Conservation (phyloP, 164 flowering plant species). For the Cinnamomum micranthum region DNA sequence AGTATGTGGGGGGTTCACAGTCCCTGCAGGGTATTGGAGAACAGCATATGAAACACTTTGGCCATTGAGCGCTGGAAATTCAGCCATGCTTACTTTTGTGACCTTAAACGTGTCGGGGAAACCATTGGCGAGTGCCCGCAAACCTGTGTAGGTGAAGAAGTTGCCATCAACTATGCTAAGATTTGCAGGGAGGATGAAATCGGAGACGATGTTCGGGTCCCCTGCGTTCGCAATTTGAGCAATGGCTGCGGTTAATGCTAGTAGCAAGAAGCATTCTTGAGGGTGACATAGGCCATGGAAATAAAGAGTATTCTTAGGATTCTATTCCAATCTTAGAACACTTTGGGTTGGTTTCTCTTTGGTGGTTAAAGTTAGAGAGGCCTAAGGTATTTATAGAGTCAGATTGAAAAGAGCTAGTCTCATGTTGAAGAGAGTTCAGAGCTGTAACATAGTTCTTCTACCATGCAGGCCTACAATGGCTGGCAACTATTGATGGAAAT, state of each 20-base stretch:
- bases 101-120: slow-evolving; percentile 10
- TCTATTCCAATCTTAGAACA: not conserved
- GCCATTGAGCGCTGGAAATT: slow-evolving; percentile 8
- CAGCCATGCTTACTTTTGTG: slow-evolving; percentile 20
- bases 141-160: slow-evolving; percentile 23
- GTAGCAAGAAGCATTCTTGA: not conserved
- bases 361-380: not conserved
- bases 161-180: not conserved
- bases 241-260: slow-evolving; percentile 4
- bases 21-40: slow-evolving; percentile 15
- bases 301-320: not conserved
- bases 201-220: slow-evolving; percentile 16
- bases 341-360: not conserved
- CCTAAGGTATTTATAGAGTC: not conserved
- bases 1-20: slow-evolving; percentile 23
- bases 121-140: slow-evolving; percentile 6
- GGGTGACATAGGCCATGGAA: slow-evolving; percentile 7
- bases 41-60: slow-evolving; percentile 25
- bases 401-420: too few relatives aligned
- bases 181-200: slow-evolving; percentile 15
- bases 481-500: too few relatives aligned
- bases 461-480: too few relatives aligned
- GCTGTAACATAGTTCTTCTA: too few relatives aligned
- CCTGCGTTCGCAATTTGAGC: slow-evolving; percentile 10
- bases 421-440: too few relatives aligned